Base-by-base conservation (phyloP, 1,284 basidiomycete genomes). In the Phylloporus gajari region DNA sequence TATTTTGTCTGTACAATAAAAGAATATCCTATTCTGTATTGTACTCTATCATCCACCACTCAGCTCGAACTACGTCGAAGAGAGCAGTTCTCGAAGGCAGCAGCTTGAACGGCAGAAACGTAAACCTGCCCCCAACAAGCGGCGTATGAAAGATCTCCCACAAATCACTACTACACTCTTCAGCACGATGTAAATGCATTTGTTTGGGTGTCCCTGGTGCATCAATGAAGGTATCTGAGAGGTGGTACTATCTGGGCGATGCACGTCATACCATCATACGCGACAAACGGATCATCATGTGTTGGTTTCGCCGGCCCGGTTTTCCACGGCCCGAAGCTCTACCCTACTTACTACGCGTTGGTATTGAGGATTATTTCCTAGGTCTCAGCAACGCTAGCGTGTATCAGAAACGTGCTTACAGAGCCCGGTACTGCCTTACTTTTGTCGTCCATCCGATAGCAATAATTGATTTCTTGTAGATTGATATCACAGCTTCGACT, bases 151-250 rank as follows among this genome's bases (percentile, higher is more conserved):
- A 13, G 5, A 46, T 23, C 19, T 46, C 46, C 46, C 46, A 80
- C 42, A 81, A 12, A 46, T 82, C 46, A 4, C 46, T 21, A 5
- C 59, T 68, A 53, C 80, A 80, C 27, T 79, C 75, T 19, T 78
- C 77, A 59, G 71, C 46, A 64, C 80, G 81, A 46, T 13, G 17
- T 17, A 17, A 46, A 21, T 46, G 46, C 46, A 73, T 75, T 5
- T 75, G 80, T 23, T 74, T 78, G 13, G 78, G 81, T 27, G 79
- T 82, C 56, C 77, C 81, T 0, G 78, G 73, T 4, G 58, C 58
- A n/a, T 65, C 67, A 7, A 67, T 25, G 46, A 9, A 5, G 78
- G 73, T 12, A 81, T 70, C 56, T 48, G 70, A 56, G 77, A 82
- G 3, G 64, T 44, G 30, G 65, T 70, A 65, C 63, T 61, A 58